These are phyloP conservation scores for Cylindrotheca fusiformis DNA, from an alignment of 108 stramenopile species.

Conservation along the genomic window DNA sequence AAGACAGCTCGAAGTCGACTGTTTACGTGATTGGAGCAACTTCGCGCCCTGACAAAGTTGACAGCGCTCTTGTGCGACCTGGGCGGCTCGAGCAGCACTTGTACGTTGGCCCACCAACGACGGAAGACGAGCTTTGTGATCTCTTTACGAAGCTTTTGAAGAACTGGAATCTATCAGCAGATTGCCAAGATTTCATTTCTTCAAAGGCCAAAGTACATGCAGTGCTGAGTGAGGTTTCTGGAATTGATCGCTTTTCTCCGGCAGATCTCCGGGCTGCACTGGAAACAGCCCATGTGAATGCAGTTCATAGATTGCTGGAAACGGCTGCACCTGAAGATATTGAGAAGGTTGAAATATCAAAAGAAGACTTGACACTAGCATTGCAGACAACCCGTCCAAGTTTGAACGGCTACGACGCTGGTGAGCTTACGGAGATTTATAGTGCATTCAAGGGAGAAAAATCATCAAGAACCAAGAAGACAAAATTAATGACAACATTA, in stretches of 20 bases:
- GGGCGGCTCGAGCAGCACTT: slow-evolving; percentile 94
- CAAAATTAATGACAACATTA: slow-evolving; percentile 16
- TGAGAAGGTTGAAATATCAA: slow-evolving; percentile 17
- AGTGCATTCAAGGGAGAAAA: slow-evolving; percentile 6
- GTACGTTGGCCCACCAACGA: slow-evolving; percentile 72
- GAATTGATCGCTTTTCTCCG: slow-evolving; percentile 39
- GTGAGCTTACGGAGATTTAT: slow-evolving; percentile 15
- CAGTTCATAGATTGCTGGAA: slow-evolving; percentile 48
- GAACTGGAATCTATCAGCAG: slow-evolving; percentile 46
- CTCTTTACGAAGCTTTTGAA: slow-evolving; percentile 46
- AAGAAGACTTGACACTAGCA: slow-evolving; percentile 16
- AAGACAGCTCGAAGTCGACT: slow-evolving; percentile 38
- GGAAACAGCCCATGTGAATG: slow-evolving; percentile 74
- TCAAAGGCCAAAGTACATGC: slow-evolving; percentile 28
- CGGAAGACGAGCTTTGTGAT: slow-evolving; percentile 62
- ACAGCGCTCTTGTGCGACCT: slow-evolving; percentile 90
- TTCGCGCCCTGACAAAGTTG: slow-evolving; percentile 93
- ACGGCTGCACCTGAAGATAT: slow-evolving; percentile 4
- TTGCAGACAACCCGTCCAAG: slow-evolving; percentile 14
- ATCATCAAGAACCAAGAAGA: neutral
- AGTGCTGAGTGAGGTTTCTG: neutral
- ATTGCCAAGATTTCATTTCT: slow-evolving; percentile 19
- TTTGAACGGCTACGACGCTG: slow-evolving; percentile 16
- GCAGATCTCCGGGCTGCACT: slow-evolving; percentile 81
- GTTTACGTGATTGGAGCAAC: slow-evolving; percentile 93